Conservation (phyloP, 1,284 basidiomycete genomes). For the Spongiforma sp. region DNA sequence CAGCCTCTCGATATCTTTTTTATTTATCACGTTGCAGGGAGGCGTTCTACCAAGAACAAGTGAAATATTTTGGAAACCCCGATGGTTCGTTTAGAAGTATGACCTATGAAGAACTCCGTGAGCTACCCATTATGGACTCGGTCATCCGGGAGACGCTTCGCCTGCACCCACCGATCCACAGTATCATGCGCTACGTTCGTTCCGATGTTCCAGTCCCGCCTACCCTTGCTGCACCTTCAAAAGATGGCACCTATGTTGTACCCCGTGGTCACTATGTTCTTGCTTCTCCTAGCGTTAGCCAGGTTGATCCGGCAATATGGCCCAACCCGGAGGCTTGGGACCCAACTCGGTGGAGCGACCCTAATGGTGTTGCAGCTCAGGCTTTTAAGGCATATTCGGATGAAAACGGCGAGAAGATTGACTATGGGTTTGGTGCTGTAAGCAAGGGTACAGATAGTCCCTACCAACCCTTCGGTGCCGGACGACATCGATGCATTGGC, state of each 20-base stretch:
- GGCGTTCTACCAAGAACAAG: slow-evolving; percentile 88
- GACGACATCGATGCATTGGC: slow-evolving; percentile 93
- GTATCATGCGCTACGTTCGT: slow-evolving; percentile 89
- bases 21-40: slow-evolving; percentile 51
- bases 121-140: slow-evolving; percentile 86
- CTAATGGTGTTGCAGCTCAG: slow-evolving; percentile 75
- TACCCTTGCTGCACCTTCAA: slow-evolving; percentile 79
- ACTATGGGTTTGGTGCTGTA: slow-evolving; percentile 95
- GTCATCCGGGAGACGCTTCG: slow-evolving; percentile 94
- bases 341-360: slow-evolving; percentile 86
- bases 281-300: slow-evolving; percentile 88
- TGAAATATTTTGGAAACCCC: slow-evolving; percentile 79
- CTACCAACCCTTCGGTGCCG: slow-evolving; percentile 97
- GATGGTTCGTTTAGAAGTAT: slow-evolving; percentile 84
- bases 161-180: slow-evolving; percentile 93
- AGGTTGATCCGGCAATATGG: slow-evolving; percentile 91
- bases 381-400: slow-evolving; percentile 79
- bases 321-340: slow-evolving; percentile 76
- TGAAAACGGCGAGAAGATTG: slow-evolving; percentile 84
- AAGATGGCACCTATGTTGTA: slow-evolving; percentile 79
- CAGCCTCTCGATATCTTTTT: not conserved
- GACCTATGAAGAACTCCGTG: slow-evolving; percentile 87
- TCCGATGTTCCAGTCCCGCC: slow-evolving; percentile 85
- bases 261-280: slow-evolving; percentile 93
- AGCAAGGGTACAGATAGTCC: slow-evolving; percentile 91